A percentile compares a stretch with the other conserved stretches of the same genome.
Evolutionary conservation across 768 basidiomycete species (phyloP).

Genomic region (Suillus occidentalis): DNA sequence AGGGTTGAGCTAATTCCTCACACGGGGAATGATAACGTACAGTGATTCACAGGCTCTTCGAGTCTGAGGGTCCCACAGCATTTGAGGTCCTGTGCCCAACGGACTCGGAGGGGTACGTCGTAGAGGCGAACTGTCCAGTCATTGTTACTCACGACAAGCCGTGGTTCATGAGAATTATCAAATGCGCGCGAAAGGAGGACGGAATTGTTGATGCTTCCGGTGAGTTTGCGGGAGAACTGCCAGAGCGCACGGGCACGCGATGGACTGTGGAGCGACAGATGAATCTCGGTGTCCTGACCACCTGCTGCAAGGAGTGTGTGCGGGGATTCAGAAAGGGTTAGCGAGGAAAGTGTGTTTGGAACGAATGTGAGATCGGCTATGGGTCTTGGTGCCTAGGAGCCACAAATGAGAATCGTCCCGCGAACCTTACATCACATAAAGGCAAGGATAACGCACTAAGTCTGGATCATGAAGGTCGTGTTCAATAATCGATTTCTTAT

Average conservation of each 20-base stretch:
- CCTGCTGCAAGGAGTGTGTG: slow-evolving; percentile 73
- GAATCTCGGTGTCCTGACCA: slow-evolving; percentile 71
- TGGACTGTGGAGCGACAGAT: slow-evolving; percentile 52
- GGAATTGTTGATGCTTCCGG: slow-evolving; percentile 82
- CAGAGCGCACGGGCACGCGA: slow-evolving; percentile 37
- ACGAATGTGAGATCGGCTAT: slow-evolving; percentile 56
- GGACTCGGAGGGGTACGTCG: slow-evolving; percentile 53
- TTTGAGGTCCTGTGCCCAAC: slow-evolving; percentile 45
- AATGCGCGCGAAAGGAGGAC: slow-evolving; percentile 59
- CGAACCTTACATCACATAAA: slow-evolving; percentile 16
- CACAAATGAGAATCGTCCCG: slow-evolving; percentile 17
- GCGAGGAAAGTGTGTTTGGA: slow-evolving; percentile 64
- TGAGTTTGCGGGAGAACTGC: slow-evolving; percentile 54
- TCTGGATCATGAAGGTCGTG: slow-evolving; percentile 53
- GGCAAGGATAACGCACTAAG: slow-evolving; percentile 38
- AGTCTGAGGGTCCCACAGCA: slow-evolving; percentile 56
- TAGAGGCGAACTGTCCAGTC: slow-evolving; percentile 81
- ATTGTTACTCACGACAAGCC: slow-evolving; percentile 85
- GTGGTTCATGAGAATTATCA: slow-evolving; percentile 68
- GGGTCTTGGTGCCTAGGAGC: slow-evolving; percentile 41
- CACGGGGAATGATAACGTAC: slow-evolving; percentile 42
- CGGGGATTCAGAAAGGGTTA: slow-evolving; percentile 42
- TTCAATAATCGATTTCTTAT: slow-evolving; percentile 53
- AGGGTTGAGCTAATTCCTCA: slow-evolving; percentile 11
- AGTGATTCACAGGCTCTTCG: slow-evolving; percentile 78